Conservation (phyloP, 1,139 yeast species). For the Zygotorulaspora mrakii region DNA sequence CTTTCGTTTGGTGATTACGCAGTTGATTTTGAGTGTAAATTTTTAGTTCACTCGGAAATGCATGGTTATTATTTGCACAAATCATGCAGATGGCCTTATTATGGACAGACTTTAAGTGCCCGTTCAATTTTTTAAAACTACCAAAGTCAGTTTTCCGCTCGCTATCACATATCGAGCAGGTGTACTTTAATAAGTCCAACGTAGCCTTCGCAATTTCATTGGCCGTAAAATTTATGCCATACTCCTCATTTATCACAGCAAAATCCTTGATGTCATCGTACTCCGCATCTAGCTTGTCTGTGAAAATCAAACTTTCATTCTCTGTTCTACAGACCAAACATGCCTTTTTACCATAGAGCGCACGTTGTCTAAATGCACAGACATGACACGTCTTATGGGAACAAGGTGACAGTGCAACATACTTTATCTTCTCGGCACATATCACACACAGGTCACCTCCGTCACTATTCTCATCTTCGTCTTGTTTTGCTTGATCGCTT, state of each 20-base stretch:
- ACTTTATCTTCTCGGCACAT: constrained; percentile 68
- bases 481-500: constrained; percentile 4
- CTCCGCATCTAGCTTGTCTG: constrained; percentile 45
- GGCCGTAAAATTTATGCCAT: constrained; percentile 52
- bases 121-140: constrained; percentile 55
- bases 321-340: constrained; percentile 86
- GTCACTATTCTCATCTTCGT: constrained; percentile 34
- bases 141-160: constrained; percentile 37
- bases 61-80: constrained; percentile 71
- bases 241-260: constrained; percentile 42
- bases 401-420: constrained; percentile 75
- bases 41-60: constrained; percentile 68
- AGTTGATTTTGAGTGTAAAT: constrained; percentile 61
- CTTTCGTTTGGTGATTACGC: constrained; percentile 64
- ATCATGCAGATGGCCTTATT: constrained; percentile 64
- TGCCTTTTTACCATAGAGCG: constrained; percentile 63
- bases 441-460: constrained; percentile 60
- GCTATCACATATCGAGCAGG: constrained; percentile 48
- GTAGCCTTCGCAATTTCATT: constrained; percentile 43
- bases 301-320: constrained; percentile 54
- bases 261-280: constrained; percentile 40
- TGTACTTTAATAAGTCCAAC: constrained; percentile 49
- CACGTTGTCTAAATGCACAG: constrained; percentile 81
- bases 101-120: constrained; percentile 64
- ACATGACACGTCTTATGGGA: constrained; percentile 78